phyloP scores from a whole-genome alignment of 306 rosid species.

The Aeschynomene evenia region DNA sequence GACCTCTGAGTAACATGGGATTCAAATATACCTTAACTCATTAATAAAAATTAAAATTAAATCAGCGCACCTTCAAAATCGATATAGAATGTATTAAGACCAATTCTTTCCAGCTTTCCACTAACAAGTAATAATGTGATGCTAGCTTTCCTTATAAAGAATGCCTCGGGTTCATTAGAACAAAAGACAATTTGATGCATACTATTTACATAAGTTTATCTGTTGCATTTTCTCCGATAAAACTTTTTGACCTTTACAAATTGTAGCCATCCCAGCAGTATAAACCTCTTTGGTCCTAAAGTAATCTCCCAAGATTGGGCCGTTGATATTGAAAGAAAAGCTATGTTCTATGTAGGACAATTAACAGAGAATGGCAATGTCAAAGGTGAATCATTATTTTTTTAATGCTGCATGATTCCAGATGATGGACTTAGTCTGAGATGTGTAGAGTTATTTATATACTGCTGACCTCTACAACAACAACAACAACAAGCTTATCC shows the following conservation, averaged over 20 bases:
- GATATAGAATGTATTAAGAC: background rate
- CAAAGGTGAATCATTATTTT: conserved; percentile 1
- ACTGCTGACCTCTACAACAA: background rate
- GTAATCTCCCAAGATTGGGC: conserved; percentile 11
- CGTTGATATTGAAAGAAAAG: conserved; percentile 3
- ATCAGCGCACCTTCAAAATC: conserved; percentile 11
- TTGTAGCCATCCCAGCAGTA: background rate
- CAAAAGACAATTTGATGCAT: background rate
- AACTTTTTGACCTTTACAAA: conserved; percentile 18
- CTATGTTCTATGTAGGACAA: conserved; percentile 14
- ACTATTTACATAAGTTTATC: background rate
- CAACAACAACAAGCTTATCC: too few relatives aligned
- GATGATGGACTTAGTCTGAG: background rate
- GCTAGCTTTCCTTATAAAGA: background rate
- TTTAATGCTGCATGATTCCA: background rate
- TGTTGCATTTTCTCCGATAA: background rate
- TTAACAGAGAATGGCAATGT: background rate
- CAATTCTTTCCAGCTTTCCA: conserved; percentile 1
- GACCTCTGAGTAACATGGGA: background rate
- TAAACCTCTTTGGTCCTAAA: background rate
- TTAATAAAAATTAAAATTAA: background rate
- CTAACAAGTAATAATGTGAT: background rate
- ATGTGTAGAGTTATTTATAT: conserved; percentile 12
- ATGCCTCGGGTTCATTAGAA: conserved; percentile 3
- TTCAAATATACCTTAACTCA: background rate